Evolutionary conservation across 345 rosid species (phyloP), one percentile per base, ranked within the genome.

Genomic region (Eucalyptus curtisii): DNA sequence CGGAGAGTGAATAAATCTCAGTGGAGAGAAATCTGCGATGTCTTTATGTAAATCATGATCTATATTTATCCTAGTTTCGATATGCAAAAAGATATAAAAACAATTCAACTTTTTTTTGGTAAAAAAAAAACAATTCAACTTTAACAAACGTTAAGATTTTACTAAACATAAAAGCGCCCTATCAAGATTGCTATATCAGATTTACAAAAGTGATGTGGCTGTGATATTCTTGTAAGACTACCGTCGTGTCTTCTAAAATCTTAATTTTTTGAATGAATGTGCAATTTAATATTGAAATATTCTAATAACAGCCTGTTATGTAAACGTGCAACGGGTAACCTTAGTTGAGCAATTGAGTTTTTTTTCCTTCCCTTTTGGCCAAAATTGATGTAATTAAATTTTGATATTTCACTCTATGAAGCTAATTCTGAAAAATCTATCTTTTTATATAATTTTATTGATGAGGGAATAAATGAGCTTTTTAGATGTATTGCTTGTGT

Each of bases 291-390:
- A 55, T 55, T 55, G 0, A 55, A 25, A 55, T 20, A 20, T 52
- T 52, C 5, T 52, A 52, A 52, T 52, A 20, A 8, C 1, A 3
- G 31, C 15, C 0, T 10, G 1, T 25, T 57, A 1, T 25, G 1
- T 11, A 25, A 8, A 37, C 4, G 40, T 37, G 68, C 16, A n/a
- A 14, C 2, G 76, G 68, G 5, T 64, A n/a, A n/a, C n/a, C 31
- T 64, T 64, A 64, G 76, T 64, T n/a, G 5, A 64, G 76, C 10
- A n/a, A 30, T 64, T 6, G 19, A 10, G 4, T n/a, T n/a, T 64
- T 64, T 25, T 64, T 64, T 12, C 20, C 37, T 13, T n/a, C 19
- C 20, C 37, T 64, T 64, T 64, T 30, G 37, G 76, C 37, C 76
- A 30, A 64, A 64, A 1, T 64, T 64, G 71, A 14, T 13, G 71